Conservation (phyloP, 345 rosid genomes). For the Aquilaria malaccensis region DNA sequence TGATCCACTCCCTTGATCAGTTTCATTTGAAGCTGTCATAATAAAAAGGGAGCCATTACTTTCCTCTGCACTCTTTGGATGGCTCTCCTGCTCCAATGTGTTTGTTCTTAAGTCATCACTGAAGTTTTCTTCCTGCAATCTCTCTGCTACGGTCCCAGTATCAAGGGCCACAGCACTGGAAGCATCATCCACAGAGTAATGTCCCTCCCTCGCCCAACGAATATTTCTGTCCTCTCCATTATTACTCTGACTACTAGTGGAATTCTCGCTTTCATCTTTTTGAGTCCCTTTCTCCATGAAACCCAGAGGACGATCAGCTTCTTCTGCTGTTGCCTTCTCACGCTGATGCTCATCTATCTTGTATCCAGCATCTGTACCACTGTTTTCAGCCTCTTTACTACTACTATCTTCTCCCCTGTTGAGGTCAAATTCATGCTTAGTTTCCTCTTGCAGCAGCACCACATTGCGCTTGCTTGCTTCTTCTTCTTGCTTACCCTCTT, state of each 20-base stretch:
- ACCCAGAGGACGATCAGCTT: constrained; percentile 18
- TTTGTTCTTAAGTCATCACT: neutral
- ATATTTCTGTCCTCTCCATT: constrained; percentile 27
- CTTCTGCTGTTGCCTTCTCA: constrained; percentile 27
- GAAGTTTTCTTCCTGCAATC: constrained; percentile 27
- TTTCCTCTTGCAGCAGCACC: constrained; percentile 27
- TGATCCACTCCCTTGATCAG: constrained; percentile 15
- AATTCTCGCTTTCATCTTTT: constrained; percentile 23
- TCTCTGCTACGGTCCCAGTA: constrained; percentile 27
- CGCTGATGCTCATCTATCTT: constrained; percentile 25
- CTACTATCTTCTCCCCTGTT: constrained; percentile 31
- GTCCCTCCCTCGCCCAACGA: constrained; percentile 83
- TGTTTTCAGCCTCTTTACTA: constrained; percentile 18
- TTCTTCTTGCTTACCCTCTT: constrained; percentile 27
- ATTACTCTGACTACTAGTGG: constrained; percentile 25
- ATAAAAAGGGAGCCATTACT: constrained; percentile 5
- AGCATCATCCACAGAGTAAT: constrained; percentile 89
- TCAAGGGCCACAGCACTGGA: constrained; percentile 94
- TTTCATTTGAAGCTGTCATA: constrained; percentile 25
- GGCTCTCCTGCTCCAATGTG: constrained; percentile 15
- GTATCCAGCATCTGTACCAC: constrained; percentile 24
- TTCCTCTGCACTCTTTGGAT: constrained; percentile 15
- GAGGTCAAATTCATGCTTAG: constrained; percentile 19
- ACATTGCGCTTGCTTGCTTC: constrained; percentile 18
- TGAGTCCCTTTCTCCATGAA: constrained; percentile 21